phyloP scores from a whole-genome alignment of 495 filamentous ascomycete genomes.

The Trichoderma parareesei region DNA sequence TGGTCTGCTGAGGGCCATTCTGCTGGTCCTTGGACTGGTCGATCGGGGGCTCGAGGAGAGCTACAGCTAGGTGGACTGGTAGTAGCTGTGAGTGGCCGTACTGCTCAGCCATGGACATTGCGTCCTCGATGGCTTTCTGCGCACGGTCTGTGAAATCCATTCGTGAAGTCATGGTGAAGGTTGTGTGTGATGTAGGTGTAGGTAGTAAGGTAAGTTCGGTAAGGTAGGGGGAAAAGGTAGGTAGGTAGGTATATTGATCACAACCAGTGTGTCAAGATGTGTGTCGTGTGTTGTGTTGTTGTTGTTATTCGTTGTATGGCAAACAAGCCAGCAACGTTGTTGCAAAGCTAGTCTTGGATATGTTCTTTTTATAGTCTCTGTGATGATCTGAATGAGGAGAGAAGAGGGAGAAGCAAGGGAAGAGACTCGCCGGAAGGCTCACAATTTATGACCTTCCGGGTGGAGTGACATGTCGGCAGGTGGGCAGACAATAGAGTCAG shows the following conservation, averaged over 20 bases:
- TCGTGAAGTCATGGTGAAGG: conserved; percentile 36
- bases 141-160: conserved; percentile 91
- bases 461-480: neutral
- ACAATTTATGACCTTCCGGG: neutral
- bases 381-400: neutral
- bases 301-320: neutral
- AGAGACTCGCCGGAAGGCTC: neutral
- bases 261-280: neutral
- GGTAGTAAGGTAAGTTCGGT: neutral
- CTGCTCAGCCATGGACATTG: conserved; percentile 72
- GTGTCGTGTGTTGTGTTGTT: neutral
- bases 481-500: conserved; percentile 2
- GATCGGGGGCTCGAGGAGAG: conserved; percentile 74
- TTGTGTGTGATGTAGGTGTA: conserved; percentile 14
- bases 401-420: neutral
- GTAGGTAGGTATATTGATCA: neutral
- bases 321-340: neutral
- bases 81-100: conserved; percentile 85
- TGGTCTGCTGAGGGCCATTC: conserved; percentile 50
- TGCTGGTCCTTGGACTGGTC: conserved; percentile 73
- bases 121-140: conserved; percentile 77
- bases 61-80: conserved; percentile 80
- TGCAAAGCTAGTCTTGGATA: neutral
- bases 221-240: neutral
- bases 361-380: neutral